Evolutionary conservation across 495 filamentous ascomycete species (phyloP), one percentile per base, ranked within the genome.

Genomic region (Clohesyomyces aquaticus): DNA sequence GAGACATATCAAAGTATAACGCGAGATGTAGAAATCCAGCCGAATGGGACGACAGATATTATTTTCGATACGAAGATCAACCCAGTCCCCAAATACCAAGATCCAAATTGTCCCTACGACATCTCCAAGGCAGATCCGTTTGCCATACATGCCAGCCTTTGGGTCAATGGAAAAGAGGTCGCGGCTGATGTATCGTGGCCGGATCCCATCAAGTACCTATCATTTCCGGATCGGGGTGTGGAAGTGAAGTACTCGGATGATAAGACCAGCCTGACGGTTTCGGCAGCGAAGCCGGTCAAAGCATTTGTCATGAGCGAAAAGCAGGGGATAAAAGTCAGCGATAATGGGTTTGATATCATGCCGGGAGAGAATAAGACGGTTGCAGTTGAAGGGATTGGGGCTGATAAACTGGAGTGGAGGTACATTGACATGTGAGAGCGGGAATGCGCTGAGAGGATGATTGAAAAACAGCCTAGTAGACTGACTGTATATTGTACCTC

Each of bases 341-440:
- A 70, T 28, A 70, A 67, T 48, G 58, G 57, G 8, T 59, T 70
- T 16, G 67, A 70, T 55, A 6, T 70, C 14, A 32, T 64, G 47
- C 67, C 67, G 1, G 67, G 53, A 6, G 63, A 63, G 25, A 25
- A 10, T 21, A 21, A 55, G 28, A 18, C 35, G 2, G 42, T 64
- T 10, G 23, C 25, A 10, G 45, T 70, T 19, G 26, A 26, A 42
- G 61, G 50, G 10, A 16, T 3, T 26, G 22, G 19, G 0, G 11
- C 42, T 22, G 16, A 50, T 10, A 18, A 42, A 12, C 35, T 62
- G 18, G 28, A 61, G 35, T 67, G 58, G 57, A 21, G 45, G 10
- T 62, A 57, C 46, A 43, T 67, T 3, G 58, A 50, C 2, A 59
- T 55, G 49, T 66, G 32, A 38, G 14, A 38, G 32, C 32, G 14